Base-by-base conservation (phyloP, 257 asterid genomes). In the Vinca minor region DNA sequence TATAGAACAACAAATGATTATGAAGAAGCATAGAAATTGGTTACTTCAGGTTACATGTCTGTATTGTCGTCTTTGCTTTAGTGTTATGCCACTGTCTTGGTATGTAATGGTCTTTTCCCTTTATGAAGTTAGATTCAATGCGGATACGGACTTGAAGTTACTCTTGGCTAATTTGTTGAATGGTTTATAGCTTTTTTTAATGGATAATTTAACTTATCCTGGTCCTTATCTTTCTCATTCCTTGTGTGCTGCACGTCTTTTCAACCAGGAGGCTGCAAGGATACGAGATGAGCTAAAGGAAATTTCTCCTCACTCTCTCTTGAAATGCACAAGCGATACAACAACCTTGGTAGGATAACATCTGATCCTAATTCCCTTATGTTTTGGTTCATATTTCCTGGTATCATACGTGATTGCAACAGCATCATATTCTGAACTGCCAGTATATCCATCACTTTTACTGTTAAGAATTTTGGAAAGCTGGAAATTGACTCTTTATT, bases 311-410 rank as follows among this genome's bases (percentile, higher is more conserved):
- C 74, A 75, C 62, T 74, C 83, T 76, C 86, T 85, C 56, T 70
- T 88, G 83, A 83, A 83, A 69, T 85, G 94, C 78, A 77, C 94
- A 11, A 88, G 96, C 77, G 94, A 88, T 70, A 89, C 86, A 35
- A 80, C 89, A 38, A 88, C 96, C 56, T 73, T 82, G 91, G 96
- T 88, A 87, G 64, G 79, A 34, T 11, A 7, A 20, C 52, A 38
- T 55, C 68, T 62, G 44, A 11, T 44, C 52, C 14, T 35, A 44
- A 11, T 9, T 49, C 66, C 44, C 62, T 17, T 2, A 56, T n/a
- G 5, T 57, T 58, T 44, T 47, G 17, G 31, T 62, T 21, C 42
- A 49, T 26, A 31, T 23, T 20, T 36, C 31, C 7, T 18, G 14
- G 23, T n/a, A n/a, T 25, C 2, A 4, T 13, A 8, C 10, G 9